phyloP scores from a whole-genome alignment of 148 eudicot genomes.

The Arbutus unedo region DNA sequence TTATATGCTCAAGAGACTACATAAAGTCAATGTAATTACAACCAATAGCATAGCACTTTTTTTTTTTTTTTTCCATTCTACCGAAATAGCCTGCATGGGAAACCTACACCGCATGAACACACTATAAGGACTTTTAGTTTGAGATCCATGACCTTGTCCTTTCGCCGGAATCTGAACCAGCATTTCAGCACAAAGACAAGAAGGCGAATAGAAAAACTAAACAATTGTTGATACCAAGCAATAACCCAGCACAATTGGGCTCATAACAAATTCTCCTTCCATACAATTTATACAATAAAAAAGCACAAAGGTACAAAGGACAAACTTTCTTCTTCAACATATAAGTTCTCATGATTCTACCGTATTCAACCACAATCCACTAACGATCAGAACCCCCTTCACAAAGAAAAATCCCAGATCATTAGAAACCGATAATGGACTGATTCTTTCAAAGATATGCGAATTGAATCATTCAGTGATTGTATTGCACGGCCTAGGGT shows the following conservation, averaged over 20 bases:
- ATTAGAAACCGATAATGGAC: background rate
- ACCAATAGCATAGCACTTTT: too few relatives aligned
- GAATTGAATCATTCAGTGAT: background rate
- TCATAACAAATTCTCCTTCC: background rate
- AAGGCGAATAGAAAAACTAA: background rate
- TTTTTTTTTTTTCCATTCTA: too few relatives aligned
- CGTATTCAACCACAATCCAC: background rate
- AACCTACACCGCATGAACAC: too few relatives aligned
- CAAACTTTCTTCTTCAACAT: background rate
- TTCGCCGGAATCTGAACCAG: too few relatives aligned
- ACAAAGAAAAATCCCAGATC: background rate
- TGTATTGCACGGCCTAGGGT: constrained; percentile 4
- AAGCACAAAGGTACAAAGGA: background rate
- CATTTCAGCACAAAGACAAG: background rate
- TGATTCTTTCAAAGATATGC: too few relatives aligned
- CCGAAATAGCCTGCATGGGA: too few relatives aligned
- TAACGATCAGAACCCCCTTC: background rate
- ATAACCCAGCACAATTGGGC: background rate
- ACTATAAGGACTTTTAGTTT: too few relatives aligned
- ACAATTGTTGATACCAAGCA: background rate
- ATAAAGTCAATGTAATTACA: too few relatives aligned
- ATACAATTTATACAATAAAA: background rate
- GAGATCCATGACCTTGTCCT: too few relatives aligned
- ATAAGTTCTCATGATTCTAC: background rate
- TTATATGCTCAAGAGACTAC: too few relatives aligned